Conservation (phyloP, 1,284 basidiomycete species). For the Kalmanozyma brasiliensis region DNA sequence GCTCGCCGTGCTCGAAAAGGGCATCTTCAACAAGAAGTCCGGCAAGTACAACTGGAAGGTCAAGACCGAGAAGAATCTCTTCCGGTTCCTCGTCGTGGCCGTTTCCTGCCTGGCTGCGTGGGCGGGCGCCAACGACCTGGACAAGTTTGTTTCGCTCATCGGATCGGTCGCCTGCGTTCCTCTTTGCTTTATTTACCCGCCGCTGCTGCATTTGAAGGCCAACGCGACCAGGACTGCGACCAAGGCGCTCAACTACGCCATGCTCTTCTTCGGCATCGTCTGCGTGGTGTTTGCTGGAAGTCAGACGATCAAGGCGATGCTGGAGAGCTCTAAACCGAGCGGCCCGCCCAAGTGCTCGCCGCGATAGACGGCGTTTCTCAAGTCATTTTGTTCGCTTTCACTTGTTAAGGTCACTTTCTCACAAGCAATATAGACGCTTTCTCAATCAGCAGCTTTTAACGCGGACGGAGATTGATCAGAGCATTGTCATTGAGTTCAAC, state of each 20-base stretch:
- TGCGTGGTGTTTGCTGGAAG: constrained; percentile 85
- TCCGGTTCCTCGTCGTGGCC: constrained; percentile 81
- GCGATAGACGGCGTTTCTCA: constrained; percentile 2
- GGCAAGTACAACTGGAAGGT: constrained; percentile 80
- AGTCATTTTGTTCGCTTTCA: too few relatives aligned
- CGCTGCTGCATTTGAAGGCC: constrained; percentile 91
- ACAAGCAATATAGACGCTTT: too few relatives aligned
- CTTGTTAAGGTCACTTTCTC: too few relatives aligned
- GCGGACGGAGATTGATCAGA: too few relatives aligned
- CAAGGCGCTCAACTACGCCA: constrained; percentile 78
- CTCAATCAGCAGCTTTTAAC: too few relatives aligned
- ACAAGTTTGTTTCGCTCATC: constrained; percentile 95
- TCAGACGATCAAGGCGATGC: constrained; percentile 73
- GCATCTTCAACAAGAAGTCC: constrained; percentile 80
- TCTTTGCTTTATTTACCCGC: constrained; percentile 89
- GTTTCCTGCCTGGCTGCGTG: constrained; percentile 82
- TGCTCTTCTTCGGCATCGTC: constrained; percentile 84
- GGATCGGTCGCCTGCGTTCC: constrained; percentile 95
- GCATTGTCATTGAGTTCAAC: too few relatives aligned
- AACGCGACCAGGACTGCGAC: constrained; percentile 77
- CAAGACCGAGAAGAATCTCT: constrained; percentile 89
- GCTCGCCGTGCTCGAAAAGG: constrained; percentile 95
- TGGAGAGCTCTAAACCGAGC: constrained; percentile 24
- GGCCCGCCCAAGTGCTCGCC: constrained; percentile 35
- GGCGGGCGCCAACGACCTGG: constrained; percentile 86